Evolutionary conservation across 495 filamentous ascomycete genomes (phyloP), one percentile per base, ranked within the genome.

Genomic region (Hypoxylon perforatum): DNA sequence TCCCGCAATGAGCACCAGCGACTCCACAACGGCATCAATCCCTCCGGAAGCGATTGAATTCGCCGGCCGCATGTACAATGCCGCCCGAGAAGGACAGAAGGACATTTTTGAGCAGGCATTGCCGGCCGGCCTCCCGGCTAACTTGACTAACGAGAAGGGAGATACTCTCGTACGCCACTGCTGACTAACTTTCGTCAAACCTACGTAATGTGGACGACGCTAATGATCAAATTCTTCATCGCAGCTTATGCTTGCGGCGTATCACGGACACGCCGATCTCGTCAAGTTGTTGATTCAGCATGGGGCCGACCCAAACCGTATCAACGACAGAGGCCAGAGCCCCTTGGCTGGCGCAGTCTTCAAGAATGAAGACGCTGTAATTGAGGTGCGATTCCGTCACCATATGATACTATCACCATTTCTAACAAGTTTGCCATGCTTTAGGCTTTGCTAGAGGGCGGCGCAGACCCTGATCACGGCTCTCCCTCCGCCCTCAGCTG

Each of bases 181-280:
- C 17, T 54, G 12, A 22, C 53, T 35, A 10, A 23, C 9, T 12
- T 39, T 28, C 19, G n/a, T 19, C 12, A 18, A 22, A 11, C 30
- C 19, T n/a, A 17, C 17, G 19, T 12, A 12, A 35, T 18, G 21
- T 9, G 39, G 14, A 1, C 35, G 8, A 42, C 25, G 38, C 45
- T 57, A 5, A 59, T 17, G 10, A 49, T 18, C 14, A 9, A 36
- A n/a, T 11, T 4, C 23, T 35, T 7, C 25, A 12, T 36, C 45
- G 23, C 21, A 85, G 82, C 73, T 87, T 23, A 86, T 91, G 84
- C 79, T 87, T 6, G 81, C 84, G 6, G 78, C 82, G 4, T 87
- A 87, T 63, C 77, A 86, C 53, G 83, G 82, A 52, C 84, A 86
- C 50, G 77, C 78, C 21, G 71, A 81, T 2, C 75, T 85, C 9